Conservation (phyloP, 2,329 filamentous ascomycete species). For the Xylaria sp. region DNA sequence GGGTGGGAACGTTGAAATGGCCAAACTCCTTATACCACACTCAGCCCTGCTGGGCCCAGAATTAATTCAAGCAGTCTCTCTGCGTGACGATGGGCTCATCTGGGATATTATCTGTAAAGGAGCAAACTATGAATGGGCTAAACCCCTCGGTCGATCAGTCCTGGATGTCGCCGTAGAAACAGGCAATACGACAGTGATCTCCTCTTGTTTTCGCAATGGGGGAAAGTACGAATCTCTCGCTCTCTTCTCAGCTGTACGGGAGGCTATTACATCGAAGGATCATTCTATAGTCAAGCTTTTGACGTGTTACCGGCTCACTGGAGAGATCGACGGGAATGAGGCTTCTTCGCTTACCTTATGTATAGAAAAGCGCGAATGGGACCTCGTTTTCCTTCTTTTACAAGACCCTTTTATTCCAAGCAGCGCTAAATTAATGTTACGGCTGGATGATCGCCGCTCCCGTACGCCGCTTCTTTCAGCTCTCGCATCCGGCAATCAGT, state of each 20-base stretch:
- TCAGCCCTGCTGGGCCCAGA: neutral
- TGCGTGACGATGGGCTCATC: neutral
- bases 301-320: neutral
- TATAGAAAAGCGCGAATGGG: neutral
- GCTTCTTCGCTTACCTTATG: neutral
- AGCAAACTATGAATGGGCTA: neutral
- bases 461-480: neutral
- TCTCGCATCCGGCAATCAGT: neutral
- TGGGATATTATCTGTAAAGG: neutral
- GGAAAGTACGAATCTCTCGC: neutral
- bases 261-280: slow-evolving; percentile 7
- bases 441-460: too few species aligned
- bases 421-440: neutral
- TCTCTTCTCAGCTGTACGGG: neutral
- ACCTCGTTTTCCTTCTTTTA: slow-evolving; percentile 13
- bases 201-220: slow-evolving; percentile 4
- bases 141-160: neutral
- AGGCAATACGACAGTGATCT: neutral
- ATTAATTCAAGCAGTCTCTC: neutral
- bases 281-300: slow-evolving; percentile 3
- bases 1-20: neutral
- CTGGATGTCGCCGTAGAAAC: neutral
- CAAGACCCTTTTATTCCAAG: slow-evolving; percentile 11
- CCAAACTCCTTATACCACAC: neutral
- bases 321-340: slow-evolving; percentile 11